Conservation (phyloP, 441 rosid genomes). For the Pelargonium myrrhifolium region DNA sequence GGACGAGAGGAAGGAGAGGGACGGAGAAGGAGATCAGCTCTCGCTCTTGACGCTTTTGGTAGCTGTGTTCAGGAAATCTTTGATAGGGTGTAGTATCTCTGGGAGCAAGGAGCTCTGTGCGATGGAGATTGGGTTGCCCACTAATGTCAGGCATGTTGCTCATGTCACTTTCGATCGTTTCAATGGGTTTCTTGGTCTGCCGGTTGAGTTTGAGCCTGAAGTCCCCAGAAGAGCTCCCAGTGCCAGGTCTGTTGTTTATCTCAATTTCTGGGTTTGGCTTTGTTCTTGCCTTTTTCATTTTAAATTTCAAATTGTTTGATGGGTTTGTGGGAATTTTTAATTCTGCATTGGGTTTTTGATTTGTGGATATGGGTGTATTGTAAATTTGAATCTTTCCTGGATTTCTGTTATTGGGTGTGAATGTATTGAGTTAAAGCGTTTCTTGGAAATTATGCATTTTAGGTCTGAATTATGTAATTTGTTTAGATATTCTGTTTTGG, state of each 20-base stretch:
- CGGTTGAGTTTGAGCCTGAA: slow-evolving; percentile 79
- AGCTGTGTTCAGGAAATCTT: slow-evolving; percentile 67
- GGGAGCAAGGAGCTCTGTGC: slow-evolving; percentile 36
- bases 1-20: slow-evolving; percentile 1
- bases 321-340: not conserved
- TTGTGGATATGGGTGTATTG: not conserved
- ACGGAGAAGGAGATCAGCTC: slow-evolving; percentile 8
- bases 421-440: not conserved
- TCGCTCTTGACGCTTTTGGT: slow-evolving; percentile 25
- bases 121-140: slow-evolving; percentile 81
- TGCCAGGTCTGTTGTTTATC: slow-evolving; percentile 47
- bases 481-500: not conserved
- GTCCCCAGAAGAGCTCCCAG: slow-evolving; percentile 66
- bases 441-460: no score
- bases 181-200: slow-evolving; percentile 90
- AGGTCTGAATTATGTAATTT: not conserved
- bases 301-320: not conserved
- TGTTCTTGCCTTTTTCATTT: not conserved
- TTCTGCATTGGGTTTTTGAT: slow-evolving; percentile 1
- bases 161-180: slow-evolving; percentile 91
- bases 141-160: slow-evolving; percentile 80
- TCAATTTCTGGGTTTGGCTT: not conserved
- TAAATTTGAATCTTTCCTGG: no score
- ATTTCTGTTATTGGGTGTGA: not conserved
- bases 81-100: slow-evolving; percentile 53